Evolutionary conservation across 2,329 filamentous ascomycete genomes (phyloP).

Genomic region (Beauveria scarabaeidicola): DNA sequence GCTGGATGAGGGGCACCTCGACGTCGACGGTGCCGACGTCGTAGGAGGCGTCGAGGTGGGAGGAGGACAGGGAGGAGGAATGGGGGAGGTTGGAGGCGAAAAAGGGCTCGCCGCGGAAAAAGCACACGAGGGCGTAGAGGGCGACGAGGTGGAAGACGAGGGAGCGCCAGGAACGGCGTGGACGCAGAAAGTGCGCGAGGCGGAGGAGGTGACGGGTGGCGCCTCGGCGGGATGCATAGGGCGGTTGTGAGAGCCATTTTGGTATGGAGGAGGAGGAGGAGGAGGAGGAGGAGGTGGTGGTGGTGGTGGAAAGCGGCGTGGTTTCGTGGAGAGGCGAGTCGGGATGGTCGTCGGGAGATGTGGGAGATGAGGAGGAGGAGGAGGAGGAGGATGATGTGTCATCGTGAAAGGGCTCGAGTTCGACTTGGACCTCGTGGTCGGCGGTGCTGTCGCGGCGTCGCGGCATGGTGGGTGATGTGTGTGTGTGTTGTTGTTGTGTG

Average conservation of each 20-base stretch:
- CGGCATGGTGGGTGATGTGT: neutral
- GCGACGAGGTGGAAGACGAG: constrained; percentile 1
- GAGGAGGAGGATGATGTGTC: neutral
- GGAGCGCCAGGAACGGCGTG: constrained; percentile 5
- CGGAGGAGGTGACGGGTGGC: neutral
- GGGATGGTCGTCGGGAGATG: neutral
- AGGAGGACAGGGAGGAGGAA: too few relatives aligned
- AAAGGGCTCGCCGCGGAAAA: constrained; percentile 30
- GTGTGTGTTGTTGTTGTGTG: neutral
- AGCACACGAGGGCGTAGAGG: constrained; percentile 9
- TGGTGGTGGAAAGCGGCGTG: neutral
- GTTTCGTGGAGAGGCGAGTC: constrained; percentile 5
- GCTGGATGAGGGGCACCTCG: constrained; percentile 32
- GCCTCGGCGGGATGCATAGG: neutral
- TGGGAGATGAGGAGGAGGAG: neutral
- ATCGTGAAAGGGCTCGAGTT: constrained; percentile 12
- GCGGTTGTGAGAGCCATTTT: constrained; percentile 9
- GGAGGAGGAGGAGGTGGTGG: neutral
- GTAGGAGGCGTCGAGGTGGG: constrained; percentile 33
- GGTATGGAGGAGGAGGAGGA: neutral
- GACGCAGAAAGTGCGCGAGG: neutral
- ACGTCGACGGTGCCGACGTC: constrained; percentile 39
- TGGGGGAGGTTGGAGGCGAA: constrained; percentile 35
- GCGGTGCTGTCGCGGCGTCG: neutral
- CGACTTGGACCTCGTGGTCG: neutral